Evolutionary conservation across 78 protist genomes (phyloP).

Genomic region (Bodo saltans): DNA sequence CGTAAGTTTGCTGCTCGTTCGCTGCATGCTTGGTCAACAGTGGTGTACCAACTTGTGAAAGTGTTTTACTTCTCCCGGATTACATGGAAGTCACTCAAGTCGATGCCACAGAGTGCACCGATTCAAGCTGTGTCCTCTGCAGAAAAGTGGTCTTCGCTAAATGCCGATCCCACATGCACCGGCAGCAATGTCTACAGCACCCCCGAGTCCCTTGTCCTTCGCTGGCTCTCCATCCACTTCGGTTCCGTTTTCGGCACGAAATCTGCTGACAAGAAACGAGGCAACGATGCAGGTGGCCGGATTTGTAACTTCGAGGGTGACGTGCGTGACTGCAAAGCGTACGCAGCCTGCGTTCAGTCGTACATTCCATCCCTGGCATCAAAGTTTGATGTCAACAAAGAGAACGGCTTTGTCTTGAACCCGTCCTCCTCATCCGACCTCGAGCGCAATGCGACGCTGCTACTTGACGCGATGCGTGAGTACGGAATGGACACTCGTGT

Average conservation of each 20-base stretch:
- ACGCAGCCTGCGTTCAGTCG: neutral
- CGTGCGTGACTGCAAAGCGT: constrained; percentile 3
- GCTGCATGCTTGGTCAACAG: constrained; percentile 30
- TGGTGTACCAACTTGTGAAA: constrained; percentile 31
- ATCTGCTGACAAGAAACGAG: neutral
- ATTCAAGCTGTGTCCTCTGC: neutral
- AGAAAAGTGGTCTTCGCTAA: neutral
- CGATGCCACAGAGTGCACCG: neutral
- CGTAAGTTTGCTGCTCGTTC: neutral
- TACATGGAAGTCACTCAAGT: constrained; percentile 24
- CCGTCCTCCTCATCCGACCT: neutral
- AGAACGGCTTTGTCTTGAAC: neutral
- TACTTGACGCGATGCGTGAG: constrained; percentile 18
- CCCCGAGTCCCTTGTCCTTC: constrained; percentile 29
- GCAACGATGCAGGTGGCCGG: neutral
- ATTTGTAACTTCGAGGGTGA: constrained; percentile 28
- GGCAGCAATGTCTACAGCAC: constrained; percentile 18
- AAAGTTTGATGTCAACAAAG: neutral
- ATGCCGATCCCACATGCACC: neutral
- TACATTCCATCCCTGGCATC: constrained; percentile 16
- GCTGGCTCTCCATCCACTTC: constrained; percentile 32
- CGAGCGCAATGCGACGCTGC: constrained; percentile 20
- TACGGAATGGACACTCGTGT: constrained; percentile 11
- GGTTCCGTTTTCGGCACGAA: neutral
- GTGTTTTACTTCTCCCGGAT: constrained; percentile 18